phyloP scores from a whole-genome alignment of 2,329 filamentous ascomycete genomes.

The Aureobasidium vineae region DNA sequence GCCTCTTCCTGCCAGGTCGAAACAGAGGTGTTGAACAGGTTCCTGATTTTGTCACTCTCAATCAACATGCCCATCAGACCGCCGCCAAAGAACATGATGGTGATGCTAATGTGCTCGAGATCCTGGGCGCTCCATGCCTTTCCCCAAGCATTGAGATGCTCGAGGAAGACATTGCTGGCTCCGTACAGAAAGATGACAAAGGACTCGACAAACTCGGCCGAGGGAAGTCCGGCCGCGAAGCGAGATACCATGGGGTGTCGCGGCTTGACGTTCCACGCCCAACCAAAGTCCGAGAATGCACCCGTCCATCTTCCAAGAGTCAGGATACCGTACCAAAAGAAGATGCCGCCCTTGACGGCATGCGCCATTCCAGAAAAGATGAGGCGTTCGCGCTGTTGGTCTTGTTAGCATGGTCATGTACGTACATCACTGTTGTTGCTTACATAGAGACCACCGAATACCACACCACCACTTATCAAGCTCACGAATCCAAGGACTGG shows the following conservation, averaged over 20 bases:
- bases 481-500: constrained; percentile 71
- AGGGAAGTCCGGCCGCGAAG: constrained; percentile 61
- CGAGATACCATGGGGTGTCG: constrained; percentile 54
- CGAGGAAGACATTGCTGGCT: constrained; percentile 80
- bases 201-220: constrained; percentile 83
- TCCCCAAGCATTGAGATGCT: constrained; percentile 74
- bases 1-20: constrained; percentile 25
- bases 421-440: constrained; percentile 38
- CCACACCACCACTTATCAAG: constrained; percentile 67
- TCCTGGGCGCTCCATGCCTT: constrained; percentile 70
- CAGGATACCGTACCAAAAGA: constrained; percentile 85
- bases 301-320: constrained; percentile 85
- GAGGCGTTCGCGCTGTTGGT: constrained; percentile 58
- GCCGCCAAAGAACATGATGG: constrained; percentile 85
- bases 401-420: constrained; percentile 24
- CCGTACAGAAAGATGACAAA: constrained; percentile 85
- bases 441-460: constrained; percentile 80
- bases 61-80: constrained; percentile 56
- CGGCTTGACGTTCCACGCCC: constrained; percentile 88
- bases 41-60: constrained; percentile 55
- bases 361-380: constrained; percentile 84
- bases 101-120: constrained; percentile 85
- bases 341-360: constrained; percentile 87
- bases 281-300: constrained; percentile 81
- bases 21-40: constrained; percentile 51